These are phyloP conservation scores for Fusarium irregulare DNA, from an alignment of 2,329 filamentous ascomycete species.

Conservation along the genomic window DNA sequence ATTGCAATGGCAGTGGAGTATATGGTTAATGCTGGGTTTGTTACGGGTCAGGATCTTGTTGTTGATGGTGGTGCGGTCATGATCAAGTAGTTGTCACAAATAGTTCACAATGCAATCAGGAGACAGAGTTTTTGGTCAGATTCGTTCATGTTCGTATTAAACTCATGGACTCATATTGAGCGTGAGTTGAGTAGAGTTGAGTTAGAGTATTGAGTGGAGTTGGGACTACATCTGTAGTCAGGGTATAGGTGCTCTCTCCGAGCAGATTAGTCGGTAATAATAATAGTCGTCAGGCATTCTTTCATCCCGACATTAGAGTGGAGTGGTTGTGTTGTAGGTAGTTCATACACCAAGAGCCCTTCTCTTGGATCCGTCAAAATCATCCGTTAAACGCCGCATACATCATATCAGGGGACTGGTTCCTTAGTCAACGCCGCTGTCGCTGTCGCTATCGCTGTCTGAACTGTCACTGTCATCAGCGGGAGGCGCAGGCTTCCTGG, in stretches of 20 bases:
- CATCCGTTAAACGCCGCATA: constrained; percentile 11
- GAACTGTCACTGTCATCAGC: constrained; percentile 3
- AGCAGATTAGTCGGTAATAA: constrained; percentile 18
- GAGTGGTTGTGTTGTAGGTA: constrained; percentile 10
- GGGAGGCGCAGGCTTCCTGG: constrained; percentile 8
- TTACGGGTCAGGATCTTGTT: constrained; percentile 11
- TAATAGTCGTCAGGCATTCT: not conserved
- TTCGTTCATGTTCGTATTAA: constrained; percentile 27
- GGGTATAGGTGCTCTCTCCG: constrained; percentile 22
- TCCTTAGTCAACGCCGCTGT: constrained; percentile 23
- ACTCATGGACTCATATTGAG: constrained; percentile 27
- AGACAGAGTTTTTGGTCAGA: not conserved
- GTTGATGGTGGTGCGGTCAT: constrained; percentile 17
- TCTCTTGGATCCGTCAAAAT: not conserved
- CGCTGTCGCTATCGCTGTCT: constrained; percentile 1
- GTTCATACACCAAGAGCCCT: constrained; percentile 14
- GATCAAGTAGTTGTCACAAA: constrained; percentile 6
- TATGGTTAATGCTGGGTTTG: constrained; percentile 20
- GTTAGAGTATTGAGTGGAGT: constrained; percentile 22
- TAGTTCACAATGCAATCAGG: not conserved
- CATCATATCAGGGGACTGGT: not conserved
- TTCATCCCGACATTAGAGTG: constrained; percentile 12
- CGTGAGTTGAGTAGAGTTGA: constrained; percentile 1
- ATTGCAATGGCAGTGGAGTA: constrained; percentile 20
- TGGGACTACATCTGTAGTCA: constrained; percentile 13